Evolutionary conservation across 129 eudicot species (phyloP), one percentile per base, ranked within the genome.

Genomic region (Calendula officinalis): DNA sequence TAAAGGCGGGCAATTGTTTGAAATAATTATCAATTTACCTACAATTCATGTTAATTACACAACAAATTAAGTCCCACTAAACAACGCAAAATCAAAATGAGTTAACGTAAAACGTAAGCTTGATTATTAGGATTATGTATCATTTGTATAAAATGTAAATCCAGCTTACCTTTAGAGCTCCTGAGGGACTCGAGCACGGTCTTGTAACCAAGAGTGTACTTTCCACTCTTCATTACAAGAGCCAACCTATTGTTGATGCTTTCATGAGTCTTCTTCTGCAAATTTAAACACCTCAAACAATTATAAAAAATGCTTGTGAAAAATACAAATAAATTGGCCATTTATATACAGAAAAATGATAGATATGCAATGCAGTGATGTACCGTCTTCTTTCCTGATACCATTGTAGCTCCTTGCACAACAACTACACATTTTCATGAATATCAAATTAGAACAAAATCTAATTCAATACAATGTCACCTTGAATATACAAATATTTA

Each of bases 1-100:
- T 58, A 87, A 67, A 0, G 95, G 95, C 9, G 95, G 95, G 66
- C 95, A 87, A 57, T 87, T 87, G 80, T 87, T 84, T 5, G 90
- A 74, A 42, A 84, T 81, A 68, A 84, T 78, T 1, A 84, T 77
- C 79, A 84, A 38, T 72, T 84, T 84, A 39, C 86, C 90, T 84
- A 67, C 65, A 46, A 32, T 8, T n/a, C 17, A 9, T 44, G 55
- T 33, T 32, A 58, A 66, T 43, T 22, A 71, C 3, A 5, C 30
- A 71, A 22, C 14, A 14, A 1, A 4, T 32, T 5, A 49, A 10
- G 13, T 22, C 30, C 30, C 30, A 22, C 30, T 22, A 22, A 22
- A n/a, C n/a, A n/a, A n/a, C n/a, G n/a, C n/a, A 68, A 8, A 34
- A 5, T 4, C 8, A 46, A 69, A 57, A 36, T 6, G 1, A 34